These are phyloP conservation scores for Peribolospora kevripleyi DNA, from an alignment of 768 basidiomycete species.

Conservation along the genomic window DNA sequence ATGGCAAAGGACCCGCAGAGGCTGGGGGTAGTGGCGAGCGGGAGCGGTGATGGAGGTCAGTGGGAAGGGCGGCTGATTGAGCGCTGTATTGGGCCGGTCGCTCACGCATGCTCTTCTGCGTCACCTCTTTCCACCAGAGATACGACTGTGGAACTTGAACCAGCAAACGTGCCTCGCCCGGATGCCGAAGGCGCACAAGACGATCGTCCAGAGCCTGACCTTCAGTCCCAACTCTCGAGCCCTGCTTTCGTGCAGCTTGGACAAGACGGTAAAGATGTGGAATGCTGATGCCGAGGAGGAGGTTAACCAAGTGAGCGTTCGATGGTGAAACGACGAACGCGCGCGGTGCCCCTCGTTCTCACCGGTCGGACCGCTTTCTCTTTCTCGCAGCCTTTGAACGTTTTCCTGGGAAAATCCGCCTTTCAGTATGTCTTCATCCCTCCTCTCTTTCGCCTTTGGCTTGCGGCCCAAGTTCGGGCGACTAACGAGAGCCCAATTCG, in stretches of 20 bases:
- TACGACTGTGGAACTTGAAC: constrained; percentile 60
- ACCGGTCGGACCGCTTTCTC: neutral
- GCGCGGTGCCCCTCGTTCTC: neutral
- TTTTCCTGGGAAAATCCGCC: constrained; percentile 62
- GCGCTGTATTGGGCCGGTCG: neutral
- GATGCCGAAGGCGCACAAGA: constrained; percentile 48
- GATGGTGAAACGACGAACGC: constrained; percentile 11
- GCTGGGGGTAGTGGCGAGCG: constrained; percentile 59
- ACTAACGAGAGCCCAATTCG: neutral
- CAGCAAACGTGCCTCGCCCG: constrained; percentile 27
- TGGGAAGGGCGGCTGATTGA: neutral
- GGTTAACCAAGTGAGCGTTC: constrained; percentile 9
- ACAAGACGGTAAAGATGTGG: constrained; percentile 66
- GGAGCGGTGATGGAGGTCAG: constrained; percentile 85
- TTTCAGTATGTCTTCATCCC: constrained; percentile 44
- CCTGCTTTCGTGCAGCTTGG: constrained; percentile 56
- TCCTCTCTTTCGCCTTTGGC: neutral
- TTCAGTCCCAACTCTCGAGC: constrained; percentile 30
- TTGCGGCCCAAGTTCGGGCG: neutral
- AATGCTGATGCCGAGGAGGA: constrained; percentile 21
- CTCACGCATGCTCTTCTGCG: neutral
- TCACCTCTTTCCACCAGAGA: constrained; percentile 26
- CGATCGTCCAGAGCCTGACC: constrained; percentile 59
- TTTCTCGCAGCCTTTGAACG: constrained; percentile 33
- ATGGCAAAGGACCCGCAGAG: constrained; percentile 44